Evolutionary conservation across 768 basidiomycete species (phyloP), one percentile per base, ranked within the genome.

Genomic region (Mycena alexandri): DNA sequence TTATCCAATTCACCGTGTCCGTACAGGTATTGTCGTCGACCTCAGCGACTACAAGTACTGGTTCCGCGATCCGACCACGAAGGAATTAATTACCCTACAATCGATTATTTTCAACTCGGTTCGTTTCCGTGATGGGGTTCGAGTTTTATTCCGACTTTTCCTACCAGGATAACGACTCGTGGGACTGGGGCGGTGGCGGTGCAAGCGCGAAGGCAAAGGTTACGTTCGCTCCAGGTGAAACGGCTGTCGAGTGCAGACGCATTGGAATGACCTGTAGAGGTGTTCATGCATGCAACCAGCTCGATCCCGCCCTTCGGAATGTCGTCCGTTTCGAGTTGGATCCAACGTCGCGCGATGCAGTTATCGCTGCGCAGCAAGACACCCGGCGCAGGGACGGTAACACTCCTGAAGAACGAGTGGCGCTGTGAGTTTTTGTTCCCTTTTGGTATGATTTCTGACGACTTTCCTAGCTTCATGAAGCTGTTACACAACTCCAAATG

Each of bases 381-480:
- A 63, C 54, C 24, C 62, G 62, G 5, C 53, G 62, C 48, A 19
- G 24, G 43, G 63, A 65, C 22, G 63, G 63, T 0, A 65, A 65
- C 38, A 65, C 63, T 17, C 21, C 36, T 2, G 63, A 57, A 33
- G 54, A 57, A 11, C 54, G 63, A 25, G 63, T 38, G 3, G 56
- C 29, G 22, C 46, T 57, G 63, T 65, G 16, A n/a, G 55, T 63
- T n/a, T n/a, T n/a, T n/a, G n/a, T 17, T 54, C 21, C 36, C 1
- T 13, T 51, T 50, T 21, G 2, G 21, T 38, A 58, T 22, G 22
- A 19, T 22, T 11, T 36, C 51, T 56, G 8, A 64, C 41, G 1
- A 12, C 16, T 10, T 38, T 21, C 33, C 13, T n/a, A 65, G 63
- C 8, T 61, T 52, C 16, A 21, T 52, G 2, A 61, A 29, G 17